Conservation (phyloP, 345 rosid genomes). For the Crucihimalaya himalaica region DNA sequence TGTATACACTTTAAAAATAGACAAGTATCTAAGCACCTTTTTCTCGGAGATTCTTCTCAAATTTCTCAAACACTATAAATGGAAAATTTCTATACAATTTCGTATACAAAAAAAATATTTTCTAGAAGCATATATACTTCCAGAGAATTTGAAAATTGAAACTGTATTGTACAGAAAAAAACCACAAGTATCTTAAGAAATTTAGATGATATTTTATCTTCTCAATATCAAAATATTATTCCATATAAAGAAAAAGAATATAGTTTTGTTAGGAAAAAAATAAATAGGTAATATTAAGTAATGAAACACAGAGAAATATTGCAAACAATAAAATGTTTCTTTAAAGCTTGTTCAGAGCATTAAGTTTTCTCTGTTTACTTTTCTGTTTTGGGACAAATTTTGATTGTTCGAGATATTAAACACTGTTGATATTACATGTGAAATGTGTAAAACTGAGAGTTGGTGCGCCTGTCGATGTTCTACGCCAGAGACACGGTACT, state of each 20-base stretch:
- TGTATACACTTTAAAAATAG: neutral
- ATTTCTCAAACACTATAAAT: neutral
- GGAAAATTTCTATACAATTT: conserved; percentile 10
- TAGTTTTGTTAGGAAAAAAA: neutral
- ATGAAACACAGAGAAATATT: neutral
- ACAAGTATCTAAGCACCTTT: conserved; percentile 25
- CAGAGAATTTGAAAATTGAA: conserved; percentile 13
- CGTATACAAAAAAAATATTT: neutral
- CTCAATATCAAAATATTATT: neutral
- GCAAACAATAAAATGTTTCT: neutral
- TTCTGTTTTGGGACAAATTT: too few relatives aligned
- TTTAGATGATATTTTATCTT: neutral
- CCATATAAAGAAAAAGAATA: neutral
- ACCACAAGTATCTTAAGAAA: too few relatives aligned
- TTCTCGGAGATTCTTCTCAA: neutral
- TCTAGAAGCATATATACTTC: neutral
- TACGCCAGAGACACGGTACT: neutral
- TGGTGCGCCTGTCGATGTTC: neutral
- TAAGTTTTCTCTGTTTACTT: too few relatives aligned
- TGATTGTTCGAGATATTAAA: neutral
- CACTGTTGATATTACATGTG: neutral
- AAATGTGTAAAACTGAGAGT: neutral
- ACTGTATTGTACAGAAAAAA: too few relatives aligned
- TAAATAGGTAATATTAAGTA: neutral
- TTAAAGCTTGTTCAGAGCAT: neutral